Base-by-base conservation (phyloP, 2,329 filamentous ascomycete genomes). In the Leptographium wingfieldii region DNA sequence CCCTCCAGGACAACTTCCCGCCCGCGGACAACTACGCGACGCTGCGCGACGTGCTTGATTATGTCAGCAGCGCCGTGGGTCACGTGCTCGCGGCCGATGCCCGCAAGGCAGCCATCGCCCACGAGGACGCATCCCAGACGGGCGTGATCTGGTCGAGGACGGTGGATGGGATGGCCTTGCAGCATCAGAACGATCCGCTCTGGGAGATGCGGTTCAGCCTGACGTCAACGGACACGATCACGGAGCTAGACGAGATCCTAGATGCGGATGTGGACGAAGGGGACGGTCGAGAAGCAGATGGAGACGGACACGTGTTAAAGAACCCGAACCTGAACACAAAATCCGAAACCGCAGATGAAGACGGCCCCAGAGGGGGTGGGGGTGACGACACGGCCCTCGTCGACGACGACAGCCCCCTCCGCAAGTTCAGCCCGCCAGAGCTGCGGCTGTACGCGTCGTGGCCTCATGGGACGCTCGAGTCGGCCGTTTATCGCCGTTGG, bases 1-100 rank as follows among this genome's bases (percentile, higher is more conserved):
- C 69, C 3, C 67, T 81, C 1, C 68, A 72, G 3, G 58, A 63
- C 5, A 62, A 69, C 19, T 80, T 76, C 62, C 63, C 65, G n/a
- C 72, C 76, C 0, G 78, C 78, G 0, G 73, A 73, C 57, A 67
- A 69, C 59, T 82, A 80, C 63, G 72, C 75, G 0, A 73, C 73
- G 62, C 68, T 77, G 19, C 62, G 66, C 11, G 75, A 77, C 40
- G 71, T 80, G 6, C 68, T 72, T 14, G 73, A 74, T 63, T 81
- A 81, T 66, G 64, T 82, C 10, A 69, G 72, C 59, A 73, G 73
- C 22, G 74, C 76, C 14, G 70, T 74, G 9, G 66, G 72, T 29
- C 76, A 73, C 53, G 70, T 71, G 51, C 68, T 80, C 3, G 68
- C 73, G 0, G 67, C 73, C 11, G 70, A 63, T 2, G 63, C 66